Conservation (phyloP, 139 green algal species). For the Asterochloris sp. region DNA sequence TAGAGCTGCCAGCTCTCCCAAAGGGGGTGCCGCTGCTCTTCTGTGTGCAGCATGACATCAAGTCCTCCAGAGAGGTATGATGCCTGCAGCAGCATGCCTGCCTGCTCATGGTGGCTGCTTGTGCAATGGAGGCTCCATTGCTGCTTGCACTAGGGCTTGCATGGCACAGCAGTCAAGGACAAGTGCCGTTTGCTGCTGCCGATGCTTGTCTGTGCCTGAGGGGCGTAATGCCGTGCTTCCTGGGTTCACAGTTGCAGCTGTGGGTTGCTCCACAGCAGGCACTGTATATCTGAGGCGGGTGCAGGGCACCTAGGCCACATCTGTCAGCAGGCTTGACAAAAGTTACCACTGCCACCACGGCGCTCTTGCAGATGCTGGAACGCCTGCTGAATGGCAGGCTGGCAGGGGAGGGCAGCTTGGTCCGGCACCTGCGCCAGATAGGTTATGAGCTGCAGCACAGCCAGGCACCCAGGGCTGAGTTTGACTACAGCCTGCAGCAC, state of each 20-base stretch:
- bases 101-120: too few species aligned
- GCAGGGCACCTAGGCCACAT: neutral
- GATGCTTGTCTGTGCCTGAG: too few species aligned
- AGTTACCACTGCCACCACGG: neutral
- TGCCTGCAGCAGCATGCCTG: too few species aligned
- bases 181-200: too few species aligned
- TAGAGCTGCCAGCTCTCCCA: conserved; percentile 12
- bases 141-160: too few species aligned
- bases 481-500: conserved; percentile 53
- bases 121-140: too few species aligned
- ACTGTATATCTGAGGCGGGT: neutral
- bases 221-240: too few species aligned
- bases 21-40: conserved; percentile 54
- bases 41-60: conserved; percentile 34
- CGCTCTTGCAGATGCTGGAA: conserved; percentile 42
- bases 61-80: conserved; percentile 59
- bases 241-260: too few species aligned
- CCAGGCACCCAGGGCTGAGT: conserved; percentile 64
- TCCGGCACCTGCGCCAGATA: conserved; percentile 64
- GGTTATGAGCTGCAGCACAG: conserved; percentile 59
- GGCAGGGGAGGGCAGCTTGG: conserved; percentile 66
- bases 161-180: too few species aligned
- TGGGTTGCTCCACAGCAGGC: too few species aligned
- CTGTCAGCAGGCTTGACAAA: neutral
- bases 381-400: conserved; percentile 60